Evolutionary conservation across 73 alveolate species (phyloP).

Genomic region (Paramecium biaurelia): DNA sequence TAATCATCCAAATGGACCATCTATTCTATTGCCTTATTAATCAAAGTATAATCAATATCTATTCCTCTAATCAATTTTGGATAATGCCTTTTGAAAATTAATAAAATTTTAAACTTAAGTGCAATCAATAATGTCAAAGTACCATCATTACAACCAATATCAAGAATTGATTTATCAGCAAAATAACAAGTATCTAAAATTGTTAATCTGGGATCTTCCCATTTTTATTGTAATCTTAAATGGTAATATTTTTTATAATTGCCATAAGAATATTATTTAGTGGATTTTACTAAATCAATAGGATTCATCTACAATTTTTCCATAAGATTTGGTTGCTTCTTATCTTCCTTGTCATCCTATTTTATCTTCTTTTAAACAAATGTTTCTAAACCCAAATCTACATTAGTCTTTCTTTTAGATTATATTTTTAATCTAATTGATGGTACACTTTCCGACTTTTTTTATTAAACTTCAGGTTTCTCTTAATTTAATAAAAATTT

Average conservation of each 20-base stretch:
- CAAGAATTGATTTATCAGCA: constrained; percentile 71
- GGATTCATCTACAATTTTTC: constrained; percentile 30
- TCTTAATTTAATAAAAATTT: background rate
- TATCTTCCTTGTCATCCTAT: background rate
- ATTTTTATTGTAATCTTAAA: constrained; percentile 34
- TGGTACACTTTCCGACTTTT: background rate
- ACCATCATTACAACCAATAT: constrained; percentile 90
- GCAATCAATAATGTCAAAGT: constrained; percentile 76
- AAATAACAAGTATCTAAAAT: constrained; percentile 63
- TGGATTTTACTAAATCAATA: background rate
- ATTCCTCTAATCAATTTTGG: constrained; percentile 74
- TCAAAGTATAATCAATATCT: constrained; percentile 81
- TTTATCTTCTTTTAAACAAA: background rate
- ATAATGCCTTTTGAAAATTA: constrained; percentile 36
- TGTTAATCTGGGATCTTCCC: constrained; percentile 67
- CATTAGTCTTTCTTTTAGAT: background rate
- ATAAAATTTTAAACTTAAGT: background rate
- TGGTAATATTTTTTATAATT: constrained; percentile 55
- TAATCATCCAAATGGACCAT: constrained; percentile 46
- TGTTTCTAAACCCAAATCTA: background rate
- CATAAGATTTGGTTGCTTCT: background rate
- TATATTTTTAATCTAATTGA: background rate
- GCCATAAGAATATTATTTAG: constrained; percentile 44
- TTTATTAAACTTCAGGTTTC: background rate
- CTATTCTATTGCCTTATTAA: constrained; percentile 74